Evolutionary conservation across 2,329 filamentous ascomycete species (phyloP).

Genomic region (Aspergillus pseudoviridinutans): DNA sequence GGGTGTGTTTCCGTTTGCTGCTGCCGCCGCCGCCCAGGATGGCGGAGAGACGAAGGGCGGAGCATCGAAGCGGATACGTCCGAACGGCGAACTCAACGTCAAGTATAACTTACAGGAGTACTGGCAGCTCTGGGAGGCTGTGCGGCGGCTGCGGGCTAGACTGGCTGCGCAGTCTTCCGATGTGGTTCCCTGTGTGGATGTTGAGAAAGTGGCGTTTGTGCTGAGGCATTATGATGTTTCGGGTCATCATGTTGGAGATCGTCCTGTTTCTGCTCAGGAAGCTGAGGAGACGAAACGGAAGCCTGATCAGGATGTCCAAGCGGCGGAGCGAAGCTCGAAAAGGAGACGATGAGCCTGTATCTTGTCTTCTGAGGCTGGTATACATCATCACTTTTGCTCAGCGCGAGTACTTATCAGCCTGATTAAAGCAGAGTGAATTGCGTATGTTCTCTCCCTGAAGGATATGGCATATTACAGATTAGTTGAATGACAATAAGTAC

Average conservation of each 20-base stretch:
- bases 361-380: not conserved
- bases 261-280: not conserved
- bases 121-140: slow-evolving; percentile 27
- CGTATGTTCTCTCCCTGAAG: not conserved
- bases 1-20: slow-evolving; percentile 15
- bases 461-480: not conserved
- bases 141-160: slow-evolving; percentile 17
- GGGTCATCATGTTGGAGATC: slow-evolving; percentile 10
- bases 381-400: too few relatives aligned
- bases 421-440: not conserved
- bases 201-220: slow-evolving; percentile 38
- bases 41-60: slow-evolving; percentile 2
- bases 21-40: not conserved
- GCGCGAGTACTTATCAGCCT: not conserved
- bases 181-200: slow-evolving; percentile 25
- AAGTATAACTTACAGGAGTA: slow-evolving; percentile 42
- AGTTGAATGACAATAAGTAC: not conserved
- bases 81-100: slow-evolving; percentile 30
- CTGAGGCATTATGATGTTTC: slow-evolving; percentile 31
- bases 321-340: not conserved
- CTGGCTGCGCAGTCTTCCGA: slow-evolving; percentile 7
- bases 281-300: not conserved
- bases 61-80: slow-evolving; percentile 12
- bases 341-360: not conserved
- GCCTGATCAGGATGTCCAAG: not conserved